Conservation (phyloP, 441 rosid genomes). For the Metrosideros polymorpha region DNA sequence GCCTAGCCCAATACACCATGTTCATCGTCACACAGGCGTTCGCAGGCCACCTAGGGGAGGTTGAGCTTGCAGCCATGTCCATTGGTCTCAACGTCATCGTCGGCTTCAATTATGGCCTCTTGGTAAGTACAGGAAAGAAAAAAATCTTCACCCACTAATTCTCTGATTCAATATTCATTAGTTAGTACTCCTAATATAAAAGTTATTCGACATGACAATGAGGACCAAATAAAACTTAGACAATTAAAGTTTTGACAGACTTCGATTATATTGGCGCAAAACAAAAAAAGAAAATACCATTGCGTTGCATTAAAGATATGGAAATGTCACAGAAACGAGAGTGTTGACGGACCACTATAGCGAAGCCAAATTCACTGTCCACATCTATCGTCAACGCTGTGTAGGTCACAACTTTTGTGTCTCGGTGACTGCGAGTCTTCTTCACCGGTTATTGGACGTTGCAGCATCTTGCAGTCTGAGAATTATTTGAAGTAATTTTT, state of each 20-base stretch:
- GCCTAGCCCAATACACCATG: neutral
- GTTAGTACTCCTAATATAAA: neutral
- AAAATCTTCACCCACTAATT: neutral
- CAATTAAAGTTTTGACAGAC: neutral
- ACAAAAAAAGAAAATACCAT: too few relatives aligned
- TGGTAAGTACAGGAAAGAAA: neutral
- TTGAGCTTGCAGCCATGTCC: neutral
- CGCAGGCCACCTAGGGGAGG: neutral
- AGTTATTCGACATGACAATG: neutral
- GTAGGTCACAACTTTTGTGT: neutral
- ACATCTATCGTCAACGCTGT: neutral
- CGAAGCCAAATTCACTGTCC: neutral
- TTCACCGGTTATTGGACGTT: too few relatives aligned
- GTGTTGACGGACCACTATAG: neutral
- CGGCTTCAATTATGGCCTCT: neutral
- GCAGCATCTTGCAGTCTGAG: too few relatives aligned
- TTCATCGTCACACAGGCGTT: neutral
- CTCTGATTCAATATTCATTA: neutral
- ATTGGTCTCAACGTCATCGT: neutral
- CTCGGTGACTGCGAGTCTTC: too few relatives aligned
- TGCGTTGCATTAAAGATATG: neutral
- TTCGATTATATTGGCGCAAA: neutral
- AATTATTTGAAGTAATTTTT: too few relatives aligned
- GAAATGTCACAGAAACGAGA: neutral
- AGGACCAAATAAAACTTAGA: neutral